Conservation (phyloP, 2,329 filamentous ascomycete genomes). For the Colletotrichum eleusines region DNA sequence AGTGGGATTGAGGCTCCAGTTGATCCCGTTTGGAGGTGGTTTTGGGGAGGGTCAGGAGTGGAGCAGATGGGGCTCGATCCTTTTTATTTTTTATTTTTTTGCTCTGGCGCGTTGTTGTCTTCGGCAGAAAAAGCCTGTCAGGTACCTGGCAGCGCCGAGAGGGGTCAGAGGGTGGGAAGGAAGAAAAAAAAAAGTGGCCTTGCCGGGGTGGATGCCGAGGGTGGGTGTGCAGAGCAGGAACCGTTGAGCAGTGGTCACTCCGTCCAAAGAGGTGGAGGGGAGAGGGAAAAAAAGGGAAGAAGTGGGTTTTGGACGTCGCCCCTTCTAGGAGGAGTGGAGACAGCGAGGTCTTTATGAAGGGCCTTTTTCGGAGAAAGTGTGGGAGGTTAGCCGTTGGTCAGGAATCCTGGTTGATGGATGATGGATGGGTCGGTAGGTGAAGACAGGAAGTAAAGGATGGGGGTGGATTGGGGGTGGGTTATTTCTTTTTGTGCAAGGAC, state of each 20-base stretch:
- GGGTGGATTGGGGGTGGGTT: constrained; percentile 14
- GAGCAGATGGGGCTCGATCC: constrained; percentile 43
- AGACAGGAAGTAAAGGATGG: constrained; percentile 27
- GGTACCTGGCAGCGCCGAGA: constrained; percentile 38
- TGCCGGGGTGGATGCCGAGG: constrained; percentile 39
- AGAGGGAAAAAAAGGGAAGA: constrained; percentile 37
- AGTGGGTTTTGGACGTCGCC: constrained; percentile 41
- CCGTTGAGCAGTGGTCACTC: constrained; percentile 40
- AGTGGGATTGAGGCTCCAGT: constrained; percentile 44
- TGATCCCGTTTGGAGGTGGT: constrained; percentile 44
- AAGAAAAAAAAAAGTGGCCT: constrained; percentile 35
- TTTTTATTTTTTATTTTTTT: constrained; percentile 43
- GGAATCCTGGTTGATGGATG: constrained; percentile 34
- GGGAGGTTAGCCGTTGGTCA: constrained; percentile 40
- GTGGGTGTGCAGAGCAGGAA: constrained; percentile 40
- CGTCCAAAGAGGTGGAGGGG: constrained; percentile 38
- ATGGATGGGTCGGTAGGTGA: constrained; percentile 35
- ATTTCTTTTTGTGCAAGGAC: constrained; percentile 24
- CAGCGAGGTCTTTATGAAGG: constrained; percentile 38
- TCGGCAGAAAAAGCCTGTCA: constrained; percentile 39
- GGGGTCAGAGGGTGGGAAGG: constrained; percentile 19
- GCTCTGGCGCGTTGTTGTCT: constrained; percentile 30
- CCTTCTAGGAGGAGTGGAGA: constrained; percentile 42
- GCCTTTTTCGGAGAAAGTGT: constrained; percentile 42
- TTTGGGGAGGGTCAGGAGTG: constrained; percentile 43